Evolutionary conservation across 345 rosid species (phyloP).

Genomic region (Sisymbrium altissimum): DNA sequence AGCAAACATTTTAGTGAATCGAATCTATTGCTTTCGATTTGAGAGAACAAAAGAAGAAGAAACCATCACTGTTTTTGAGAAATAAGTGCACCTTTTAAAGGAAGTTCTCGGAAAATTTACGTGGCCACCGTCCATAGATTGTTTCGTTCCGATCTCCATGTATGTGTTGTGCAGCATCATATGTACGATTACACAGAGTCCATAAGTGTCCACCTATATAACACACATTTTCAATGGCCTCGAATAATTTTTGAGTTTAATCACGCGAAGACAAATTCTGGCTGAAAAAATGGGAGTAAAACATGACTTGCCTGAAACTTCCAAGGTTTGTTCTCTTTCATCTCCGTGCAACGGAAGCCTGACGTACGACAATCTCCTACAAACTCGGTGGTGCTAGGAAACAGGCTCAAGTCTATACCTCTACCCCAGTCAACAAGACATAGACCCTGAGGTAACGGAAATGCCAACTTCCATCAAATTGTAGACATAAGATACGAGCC

Average conservation of each 20-base stretch:
- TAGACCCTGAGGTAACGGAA: constrained; percentile 59
- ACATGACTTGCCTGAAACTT: constrained; percentile 66
- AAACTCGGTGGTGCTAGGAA: constrained; percentile 56
- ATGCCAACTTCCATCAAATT: background rate
- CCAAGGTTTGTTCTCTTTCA: constrained; percentile 92
- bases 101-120: constrained; percentile 58
- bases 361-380: constrained; percentile 84
- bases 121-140: constrained; percentile 43
- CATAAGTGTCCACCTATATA: constrained; percentile 74
- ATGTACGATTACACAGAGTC: constrained; percentile 79
- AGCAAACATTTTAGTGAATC: background rate
- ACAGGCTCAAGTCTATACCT: constrained; percentile 82
- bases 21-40: background rate
- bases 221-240: constrained; percentile 7
- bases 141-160: constrained; percentile 63
- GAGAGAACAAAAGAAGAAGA: background rate
- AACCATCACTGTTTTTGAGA: background rate
- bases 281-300: background rate
- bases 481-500: constrained; percentile 1
- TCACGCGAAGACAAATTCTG: constrained; percentile 1
- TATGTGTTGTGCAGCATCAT: constrained; percentile 80
- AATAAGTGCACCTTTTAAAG: constrained; percentile 54
- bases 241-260: background rate
- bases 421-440: constrained; percentile 98
- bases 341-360: constrained; percentile 84